Conservation (phyloP, 306 rosid genomes). For the Lathyrus oleraceus region DNA sequence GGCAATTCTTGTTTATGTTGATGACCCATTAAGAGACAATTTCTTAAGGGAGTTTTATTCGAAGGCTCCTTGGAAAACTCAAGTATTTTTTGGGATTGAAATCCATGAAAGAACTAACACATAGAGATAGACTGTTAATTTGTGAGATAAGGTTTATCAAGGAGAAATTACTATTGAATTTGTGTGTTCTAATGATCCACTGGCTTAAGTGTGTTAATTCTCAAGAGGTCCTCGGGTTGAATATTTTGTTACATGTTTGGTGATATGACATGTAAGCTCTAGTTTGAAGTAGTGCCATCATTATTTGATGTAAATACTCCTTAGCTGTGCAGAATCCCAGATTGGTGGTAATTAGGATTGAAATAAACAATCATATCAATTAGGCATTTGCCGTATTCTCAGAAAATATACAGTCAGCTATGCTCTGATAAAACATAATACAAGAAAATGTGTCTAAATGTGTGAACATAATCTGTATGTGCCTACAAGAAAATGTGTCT, state of each 20-base stretch:
- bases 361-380: background rate
- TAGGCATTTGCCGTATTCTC: background rate
- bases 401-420: background rate
- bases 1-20: too few species aligned
- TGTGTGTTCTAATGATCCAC: background rate
- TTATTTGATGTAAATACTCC: background rate
- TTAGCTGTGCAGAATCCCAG: background rate
- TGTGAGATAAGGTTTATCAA: constrained; percentile 1
- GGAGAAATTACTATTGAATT: background rate
- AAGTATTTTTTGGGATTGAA: too few species aligned
- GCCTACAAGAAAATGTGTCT: background rate
- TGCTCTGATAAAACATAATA: background rate
- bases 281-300: background rate
- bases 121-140: background rate
- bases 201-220: background rate
- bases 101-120: background rate
- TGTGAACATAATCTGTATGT: background rate
- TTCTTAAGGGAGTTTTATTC: too few species aligned
- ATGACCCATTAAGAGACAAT: too few species aligned
- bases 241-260: background rate
- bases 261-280: background rate
- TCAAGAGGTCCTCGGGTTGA: background rate
- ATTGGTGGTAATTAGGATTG: background rate
- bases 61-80: too few species aligned
- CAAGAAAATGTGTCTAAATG: background rate